These are phyloP conservation scores for Populus hybrid DNA, from an alignment of 441 rosid genomes.

Conservation along the genomic window DNA sequence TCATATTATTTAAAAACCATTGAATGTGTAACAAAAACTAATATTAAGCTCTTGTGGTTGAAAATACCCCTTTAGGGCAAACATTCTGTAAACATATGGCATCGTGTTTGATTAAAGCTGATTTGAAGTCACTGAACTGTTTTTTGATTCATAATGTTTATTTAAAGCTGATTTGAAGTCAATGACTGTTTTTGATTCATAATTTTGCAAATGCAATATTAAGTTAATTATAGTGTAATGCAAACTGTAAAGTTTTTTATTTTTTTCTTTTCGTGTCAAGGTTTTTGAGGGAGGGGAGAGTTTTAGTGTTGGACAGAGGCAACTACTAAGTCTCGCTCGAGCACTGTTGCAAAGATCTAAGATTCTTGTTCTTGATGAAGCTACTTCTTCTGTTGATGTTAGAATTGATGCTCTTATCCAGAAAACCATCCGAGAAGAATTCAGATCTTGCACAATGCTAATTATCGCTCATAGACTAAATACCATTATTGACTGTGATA, in stretches of 20 bases:
- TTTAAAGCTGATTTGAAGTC: not conserved
- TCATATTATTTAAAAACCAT: not conserved
- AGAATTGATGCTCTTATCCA: slow-evolving; percentile 89
- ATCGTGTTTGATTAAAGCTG: not conserved
- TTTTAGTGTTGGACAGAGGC: slow-evolving; percentile 97
- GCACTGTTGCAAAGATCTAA: slow-evolving; percentile 86
- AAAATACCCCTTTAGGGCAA: not conserved
- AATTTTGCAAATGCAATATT: not conserved
- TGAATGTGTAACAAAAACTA: not conserved
- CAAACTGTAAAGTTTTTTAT: not conserved
- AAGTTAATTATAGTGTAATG: not conserved
- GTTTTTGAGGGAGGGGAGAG: slow-evolving; percentile 93
- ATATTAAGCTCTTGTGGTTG: not conserved
- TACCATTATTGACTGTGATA: slow-evolving; percentile 82
- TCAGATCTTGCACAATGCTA: slow-evolving; percentile 81
- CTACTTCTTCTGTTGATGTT: slow-evolving; percentile 97
- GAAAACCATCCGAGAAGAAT: slow-evolving; percentile 88
- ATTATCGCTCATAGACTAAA: slow-evolving; percentile 90
- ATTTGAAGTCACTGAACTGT: not conserved
- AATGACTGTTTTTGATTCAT: not conserved
- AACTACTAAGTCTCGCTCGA: slow-evolving; percentile 88
- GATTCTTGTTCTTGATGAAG: slow-evolving; percentile 98
- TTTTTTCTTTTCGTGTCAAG: slow-evolving; percentile 29
- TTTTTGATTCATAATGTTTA: not conserved
- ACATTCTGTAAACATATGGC: not conserved